A percentile compares a stretch with the other conserved stretches of the same genome.
These are phyloP conservation scores for Boletus subparvulus DNA, from an alignment of 768 basidiomycete genomes.

Conservation along the genomic window DNA sequence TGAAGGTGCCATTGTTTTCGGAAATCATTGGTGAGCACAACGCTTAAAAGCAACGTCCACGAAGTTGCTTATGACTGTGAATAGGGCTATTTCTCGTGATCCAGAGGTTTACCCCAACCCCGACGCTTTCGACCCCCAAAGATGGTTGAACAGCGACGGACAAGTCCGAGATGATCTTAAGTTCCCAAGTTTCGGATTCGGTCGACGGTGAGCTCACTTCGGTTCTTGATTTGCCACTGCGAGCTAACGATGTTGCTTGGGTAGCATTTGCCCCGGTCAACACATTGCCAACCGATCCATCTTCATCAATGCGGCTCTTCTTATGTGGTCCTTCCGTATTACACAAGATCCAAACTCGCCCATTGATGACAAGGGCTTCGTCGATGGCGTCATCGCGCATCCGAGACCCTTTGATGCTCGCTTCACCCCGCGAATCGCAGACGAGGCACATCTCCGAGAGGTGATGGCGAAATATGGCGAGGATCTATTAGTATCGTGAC, in stretches of 20 bases:
- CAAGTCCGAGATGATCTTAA: slow-evolving; percentile 53
- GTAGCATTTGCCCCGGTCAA: slow-evolving; percentile 64
- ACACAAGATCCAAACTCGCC: slow-evolving; percentile 49
- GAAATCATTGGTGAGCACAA: slow-evolving; percentile 34
- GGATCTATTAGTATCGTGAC: slow-evolving; percentile 6
- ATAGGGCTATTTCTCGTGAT: slow-evolving; percentile 57
- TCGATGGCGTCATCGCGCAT: slow-evolving; percentile 62
- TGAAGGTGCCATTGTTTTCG: slow-evolving; percentile 36
- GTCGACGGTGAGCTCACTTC: slow-evolving; percentile 34
- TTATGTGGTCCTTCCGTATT: slow-evolving; percentile 66
- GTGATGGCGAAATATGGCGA: slow-evolving; percentile 28
- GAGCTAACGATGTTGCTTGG: neutral
- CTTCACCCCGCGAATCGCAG: slow-evolving; percentile 49
- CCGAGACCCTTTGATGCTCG: slow-evolving; percentile 59
- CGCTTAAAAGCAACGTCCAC: neutral
- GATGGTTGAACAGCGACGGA: slow-evolving; percentile 46
- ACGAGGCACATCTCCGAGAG: slow-evolving; percentile 24
- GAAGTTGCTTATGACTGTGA: neutral
- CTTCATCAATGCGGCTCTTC: slow-evolving; percentile 62
- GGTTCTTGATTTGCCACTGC: neutral
- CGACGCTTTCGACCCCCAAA: slow-evolving; percentile 55
- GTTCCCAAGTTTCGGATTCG: slow-evolving; percentile 57
- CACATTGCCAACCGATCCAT: slow-evolving; percentile 62
- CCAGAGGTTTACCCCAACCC: slow-evolving; percentile 59
- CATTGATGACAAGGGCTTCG: slow-evolving; percentile 62